phyloP scores from a whole-genome alignment of 352 stramenopile species.

The Phytophthora brassicae region DNA sequence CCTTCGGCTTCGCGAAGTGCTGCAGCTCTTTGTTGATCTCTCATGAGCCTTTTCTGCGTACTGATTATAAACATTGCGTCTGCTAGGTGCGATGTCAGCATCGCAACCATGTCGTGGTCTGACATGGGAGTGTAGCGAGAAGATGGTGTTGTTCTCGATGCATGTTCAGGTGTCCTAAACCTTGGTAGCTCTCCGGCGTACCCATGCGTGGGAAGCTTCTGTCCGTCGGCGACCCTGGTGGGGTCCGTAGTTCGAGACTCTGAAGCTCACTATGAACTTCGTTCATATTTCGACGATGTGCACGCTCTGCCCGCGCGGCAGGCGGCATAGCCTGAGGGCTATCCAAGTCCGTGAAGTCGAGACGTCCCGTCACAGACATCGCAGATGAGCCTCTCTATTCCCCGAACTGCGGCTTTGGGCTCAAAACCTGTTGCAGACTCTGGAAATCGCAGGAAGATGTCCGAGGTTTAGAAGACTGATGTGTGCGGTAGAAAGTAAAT shows the following conservation, averaged over 20 bases:
- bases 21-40: not conserved
- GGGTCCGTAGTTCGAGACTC: not conserved
- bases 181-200: too few species aligned
- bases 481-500: too few species aligned
- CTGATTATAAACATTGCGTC: not conserved
- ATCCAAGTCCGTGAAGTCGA: conserved; percentile 13
- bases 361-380: conserved; percentile 9
- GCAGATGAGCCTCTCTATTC: conserved; percentile 7
- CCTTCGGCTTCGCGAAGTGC: not conserved
- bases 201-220: not conserved
- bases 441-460: too few species aligned
- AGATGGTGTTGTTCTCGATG: not conserved
- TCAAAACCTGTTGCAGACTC: not conserved
- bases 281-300: not conserved
- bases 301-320: not conserved
- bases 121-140: not conserved
- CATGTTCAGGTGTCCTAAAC: too few species aligned
- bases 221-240: not conserved
- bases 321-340: not conserved
- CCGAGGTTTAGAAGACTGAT: too few species aligned
- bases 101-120: not conserved
- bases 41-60: not conserved
- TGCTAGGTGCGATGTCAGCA: not conserved
- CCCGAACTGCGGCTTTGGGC: conserved; percentile 4
- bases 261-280: not conserved